Conservation (phyloP, 176 grass and related monocot species). For the Rhipidocladum racemiflorum region DNA sequence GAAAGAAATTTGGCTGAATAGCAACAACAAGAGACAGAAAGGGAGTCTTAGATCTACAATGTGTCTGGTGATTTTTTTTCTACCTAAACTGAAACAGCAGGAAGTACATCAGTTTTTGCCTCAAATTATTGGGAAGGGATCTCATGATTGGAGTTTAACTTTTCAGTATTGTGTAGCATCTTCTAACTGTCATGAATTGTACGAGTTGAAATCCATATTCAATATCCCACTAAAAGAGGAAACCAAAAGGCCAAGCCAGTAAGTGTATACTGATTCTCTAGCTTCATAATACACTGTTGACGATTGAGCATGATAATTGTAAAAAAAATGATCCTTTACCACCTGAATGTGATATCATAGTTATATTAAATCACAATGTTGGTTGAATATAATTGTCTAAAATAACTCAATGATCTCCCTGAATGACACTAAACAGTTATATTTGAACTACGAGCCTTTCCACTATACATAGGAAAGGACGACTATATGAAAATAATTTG, state of each 20-base stretch:
- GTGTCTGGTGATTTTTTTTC: background rate
- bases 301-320: background rate
- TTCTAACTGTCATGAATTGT: background rate
- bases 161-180: background rate
- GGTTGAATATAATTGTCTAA: background rate
- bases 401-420: background rate
- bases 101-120: background rate
- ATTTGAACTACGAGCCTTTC: background rate
- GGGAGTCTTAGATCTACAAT: background rate
- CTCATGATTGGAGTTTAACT: background rate
- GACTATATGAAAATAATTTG: background rate
- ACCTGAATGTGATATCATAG: background rate
- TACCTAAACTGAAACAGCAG: background rate
- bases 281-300: background rate
- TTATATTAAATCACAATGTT: background rate
- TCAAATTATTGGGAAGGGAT: slow-evolving; percentile 6
- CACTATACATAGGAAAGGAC: background rate
- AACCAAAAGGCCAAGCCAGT: background rate
- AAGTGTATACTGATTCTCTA: background rate
- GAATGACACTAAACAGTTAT: background rate
- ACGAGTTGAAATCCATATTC: background rate
- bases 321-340: background rate
- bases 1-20: slow-evolving; percentile 1
- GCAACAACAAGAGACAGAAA: background rate
- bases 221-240: slow-evolving; percentile 5